Evolutionary conservation across 1,139 yeast species (phyloP).

Genomic region (Barnettozyma hawaiiensis): DNA sequence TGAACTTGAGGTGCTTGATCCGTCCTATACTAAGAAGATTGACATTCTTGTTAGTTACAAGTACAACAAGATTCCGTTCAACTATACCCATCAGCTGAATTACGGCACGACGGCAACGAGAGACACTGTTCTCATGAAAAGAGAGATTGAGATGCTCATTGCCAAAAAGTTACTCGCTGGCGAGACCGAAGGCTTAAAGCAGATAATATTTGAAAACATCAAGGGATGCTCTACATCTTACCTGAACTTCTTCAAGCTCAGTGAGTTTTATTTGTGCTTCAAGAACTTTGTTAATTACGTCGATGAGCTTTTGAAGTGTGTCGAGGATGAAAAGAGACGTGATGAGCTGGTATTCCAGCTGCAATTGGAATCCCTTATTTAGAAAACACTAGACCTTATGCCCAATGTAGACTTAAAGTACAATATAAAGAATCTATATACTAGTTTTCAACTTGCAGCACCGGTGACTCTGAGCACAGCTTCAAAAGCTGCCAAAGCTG

Average conservation of each 20-base stretch:
- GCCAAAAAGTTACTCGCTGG: conserved; percentile 16
- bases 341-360: not conserved
- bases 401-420: no score
- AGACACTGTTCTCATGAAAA: conserved; percentile 31
- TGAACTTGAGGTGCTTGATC: conserved; percentile 11
- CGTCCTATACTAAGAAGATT: conserved; percentile 2
- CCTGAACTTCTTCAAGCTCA: conserved; percentile 20
- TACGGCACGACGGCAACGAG: conserved; percentile 25
- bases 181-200: conserved; percentile 13
- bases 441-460: conserved; percentile 12
- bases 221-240: conserved; percentile 22
- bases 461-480: conserved; percentile 56
- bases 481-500: conserved; percentile 88
- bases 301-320: conserved; percentile 15
- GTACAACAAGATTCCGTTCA: conserved; percentile 4
- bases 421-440: not conserved
- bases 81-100: conserved; percentile 1
- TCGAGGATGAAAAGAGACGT: not conserved
- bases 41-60: conserved; percentile 17
- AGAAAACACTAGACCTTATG: not conserved
- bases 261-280: conserved; percentile 16
- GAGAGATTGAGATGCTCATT: conserved; percentile 33
- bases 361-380: conserved; percentile 4
- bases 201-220: conserved; percentile 17
- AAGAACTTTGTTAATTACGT: conserved; percentile 22